Percentiles rank a stretch among this genome's conserved stretches.
Conservation (phyloP, 805 yeast species). For the Komagataella pastoris region DNA sequence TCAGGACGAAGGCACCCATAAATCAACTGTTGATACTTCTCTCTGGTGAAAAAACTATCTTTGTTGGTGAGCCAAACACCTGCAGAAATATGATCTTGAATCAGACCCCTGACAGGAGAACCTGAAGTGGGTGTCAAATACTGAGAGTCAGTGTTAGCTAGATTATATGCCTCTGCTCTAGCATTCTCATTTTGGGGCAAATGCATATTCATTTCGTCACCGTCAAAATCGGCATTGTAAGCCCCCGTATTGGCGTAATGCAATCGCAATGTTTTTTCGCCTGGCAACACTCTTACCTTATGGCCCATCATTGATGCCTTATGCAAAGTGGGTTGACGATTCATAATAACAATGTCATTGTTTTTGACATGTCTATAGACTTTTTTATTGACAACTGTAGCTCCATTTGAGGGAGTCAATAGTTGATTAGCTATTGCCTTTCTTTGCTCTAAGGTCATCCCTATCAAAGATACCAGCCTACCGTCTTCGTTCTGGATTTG, state of each 20-base stretch:
- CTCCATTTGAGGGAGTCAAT: conserved; percentile 63
- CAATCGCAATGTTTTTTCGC: conserved; percentile 90
- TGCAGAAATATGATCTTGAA: conserved; percentile 97
- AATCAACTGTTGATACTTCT: conserved; percentile 82
- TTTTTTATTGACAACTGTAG: conserved; percentile 71
- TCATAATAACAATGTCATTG: conserved; percentile 93
- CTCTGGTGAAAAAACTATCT: conserved; percentile 84
- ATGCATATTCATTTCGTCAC: conserved; percentile 99
- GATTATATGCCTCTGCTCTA: conserved; percentile 84
- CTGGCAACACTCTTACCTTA: conserved; percentile 90
- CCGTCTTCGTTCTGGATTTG: conserved; percentile 97
- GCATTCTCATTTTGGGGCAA: conserved; percentile 98
- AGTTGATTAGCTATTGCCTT: conserved; percentile 91
- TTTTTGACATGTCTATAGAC: conserved; percentile 91
- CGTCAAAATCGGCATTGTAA: conserved; percentile 97
- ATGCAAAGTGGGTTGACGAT: conserved; percentile 98
- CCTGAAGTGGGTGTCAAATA: conserved; percentile 98
- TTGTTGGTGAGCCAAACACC: conserved; percentile 97
- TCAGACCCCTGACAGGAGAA: conserved; percentile 94
- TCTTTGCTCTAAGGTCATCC: conserved; percentile 89
- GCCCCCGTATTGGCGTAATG: conserved; percentile 99
- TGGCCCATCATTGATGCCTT: conserved; percentile 99
- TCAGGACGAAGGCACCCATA: conserved; percentile 95
- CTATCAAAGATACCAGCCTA: conserved; percentile 60
- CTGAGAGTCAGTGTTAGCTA: conserved; percentile 96